Conservation (phyloP, 306 rosid genomes). For the Phaseolus lunatus region DNA sequence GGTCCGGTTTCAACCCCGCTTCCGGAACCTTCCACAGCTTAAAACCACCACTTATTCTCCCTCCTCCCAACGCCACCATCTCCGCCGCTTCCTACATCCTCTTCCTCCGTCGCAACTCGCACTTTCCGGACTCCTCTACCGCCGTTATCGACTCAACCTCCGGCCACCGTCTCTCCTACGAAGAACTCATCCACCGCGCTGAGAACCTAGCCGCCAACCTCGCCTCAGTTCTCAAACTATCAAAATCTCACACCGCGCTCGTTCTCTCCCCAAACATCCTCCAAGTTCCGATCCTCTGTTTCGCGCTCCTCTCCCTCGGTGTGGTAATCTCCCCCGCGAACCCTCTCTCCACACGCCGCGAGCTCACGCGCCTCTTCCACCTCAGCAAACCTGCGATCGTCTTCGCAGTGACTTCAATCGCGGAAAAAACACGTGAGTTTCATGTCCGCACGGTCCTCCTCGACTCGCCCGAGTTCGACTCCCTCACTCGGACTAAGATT, state of each 20-base stretch:
- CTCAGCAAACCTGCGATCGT: slow-evolving; percentile 51
- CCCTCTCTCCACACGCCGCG: slow-evolving; percentile 54
- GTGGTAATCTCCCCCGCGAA: slow-evolving; percentile 62
- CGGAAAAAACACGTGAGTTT: slow-evolving; percentile 15
- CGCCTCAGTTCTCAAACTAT: slow-evolving; percentile 43
- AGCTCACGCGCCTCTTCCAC: slow-evolving; percentile 42
- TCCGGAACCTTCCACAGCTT: slow-evolving; percentile 63
- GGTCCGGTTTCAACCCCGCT: slow-evolving; percentile 54
- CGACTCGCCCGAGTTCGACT: slow-evolving; percentile 66
- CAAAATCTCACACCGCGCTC: slow-evolving; percentile 58
- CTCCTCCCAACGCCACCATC: slow-evolving; percentile 48
- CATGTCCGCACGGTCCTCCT: slow-evolving; percentile 26
- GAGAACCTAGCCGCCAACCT: slow-evolving; percentile 58
- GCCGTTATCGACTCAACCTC: slow-evolving; percentile 53
- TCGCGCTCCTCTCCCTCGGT: slow-evolving; percentile 66
- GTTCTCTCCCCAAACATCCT: slow-evolving; percentile 53
- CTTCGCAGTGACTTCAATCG: slow-evolving; percentile 51
- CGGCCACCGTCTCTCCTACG: slow-evolving; percentile 45
- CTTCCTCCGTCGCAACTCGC: slow-evolving; percentile 52
- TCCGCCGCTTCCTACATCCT: slow-evolving; percentile 49
- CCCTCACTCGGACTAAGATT: slow-evolving; percentile 19
- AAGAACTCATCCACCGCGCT: slow-evolving; percentile 43
- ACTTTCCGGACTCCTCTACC: slow-evolving; percentile 46
- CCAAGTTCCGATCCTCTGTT: slow-evolving; percentile 61
- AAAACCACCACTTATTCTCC: slow-evolving; percentile 52